phyloP scores from a whole-genome alignment of 306 rosid genomes.

The Purshia tridentata region DNA sequence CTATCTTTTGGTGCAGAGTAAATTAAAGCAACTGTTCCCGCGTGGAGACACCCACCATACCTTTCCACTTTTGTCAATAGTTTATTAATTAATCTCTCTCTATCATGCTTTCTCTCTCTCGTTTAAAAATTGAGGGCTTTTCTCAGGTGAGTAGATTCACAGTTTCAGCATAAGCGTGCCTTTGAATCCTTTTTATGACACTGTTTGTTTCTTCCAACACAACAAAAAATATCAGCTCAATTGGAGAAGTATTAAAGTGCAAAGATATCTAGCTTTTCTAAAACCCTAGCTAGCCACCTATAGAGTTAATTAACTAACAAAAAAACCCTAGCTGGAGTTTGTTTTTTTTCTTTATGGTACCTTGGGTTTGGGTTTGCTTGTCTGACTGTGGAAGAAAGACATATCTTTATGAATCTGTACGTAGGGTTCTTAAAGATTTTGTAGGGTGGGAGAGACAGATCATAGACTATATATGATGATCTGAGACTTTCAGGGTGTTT shows the following conservation, averaged over 20 bases:
- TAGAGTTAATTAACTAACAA: no score
- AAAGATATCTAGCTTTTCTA: conserved; percentile 2
- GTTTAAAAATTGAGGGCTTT: neutral
- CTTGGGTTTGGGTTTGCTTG: neutral
- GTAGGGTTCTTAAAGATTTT: conserved; percentile 8
- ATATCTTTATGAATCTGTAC: neutral
- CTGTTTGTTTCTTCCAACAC: conserved; percentile 31
- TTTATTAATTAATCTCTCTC: neutral
- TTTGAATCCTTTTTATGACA: conserved; percentile 27
- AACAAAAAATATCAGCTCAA: conserved; percentile 7
- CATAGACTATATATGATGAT: neutral
- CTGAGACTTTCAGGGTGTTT: neutral
- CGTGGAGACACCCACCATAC: conserved; percentile 4
- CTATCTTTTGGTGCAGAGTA: conserved; percentile 22
- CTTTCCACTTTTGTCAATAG: neutral
- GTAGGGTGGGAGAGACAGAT: neutral
- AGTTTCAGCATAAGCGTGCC: conserved; percentile 47
- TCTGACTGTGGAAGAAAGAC: neutral
- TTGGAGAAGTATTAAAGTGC: neutral
- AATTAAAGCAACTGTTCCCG: conserved; percentile 7
- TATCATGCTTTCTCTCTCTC: neutral
- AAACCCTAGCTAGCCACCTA: neutral
- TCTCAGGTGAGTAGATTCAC: conserved; percentile 21
- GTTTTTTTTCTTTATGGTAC: neutral
- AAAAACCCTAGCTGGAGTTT: neutral